Evolutionary conservation across 163 green algal genomes (phyloP).

Genomic region (Chloromonas sp.): DNA sequence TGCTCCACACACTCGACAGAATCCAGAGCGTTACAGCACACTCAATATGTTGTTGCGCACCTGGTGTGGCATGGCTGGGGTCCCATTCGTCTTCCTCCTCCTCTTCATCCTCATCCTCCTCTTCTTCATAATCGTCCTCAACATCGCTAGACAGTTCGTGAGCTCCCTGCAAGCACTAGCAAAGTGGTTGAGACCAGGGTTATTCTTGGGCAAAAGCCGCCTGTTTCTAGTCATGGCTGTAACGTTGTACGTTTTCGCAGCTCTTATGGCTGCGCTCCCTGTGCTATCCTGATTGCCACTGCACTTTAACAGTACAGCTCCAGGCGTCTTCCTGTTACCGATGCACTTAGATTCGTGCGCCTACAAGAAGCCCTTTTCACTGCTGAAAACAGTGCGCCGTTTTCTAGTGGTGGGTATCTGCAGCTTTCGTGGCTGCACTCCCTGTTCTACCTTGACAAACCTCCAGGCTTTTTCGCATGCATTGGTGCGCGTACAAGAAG

Average conservation of each 20-base stretch:
- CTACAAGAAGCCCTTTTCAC: too few relatives aligned
- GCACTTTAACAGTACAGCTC: too few relatives aligned
- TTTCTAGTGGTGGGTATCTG: not conserved
- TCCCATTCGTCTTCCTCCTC: conserved; percentile 32
- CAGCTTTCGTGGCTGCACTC: not conserved
- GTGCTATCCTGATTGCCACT: too few relatives aligned
- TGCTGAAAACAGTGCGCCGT: too few relatives aligned
- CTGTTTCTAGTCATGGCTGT: not conserved
- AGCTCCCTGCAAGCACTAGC: not conserved
- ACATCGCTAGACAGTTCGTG: conserved; percentile 9
- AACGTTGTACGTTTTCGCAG: not conserved
- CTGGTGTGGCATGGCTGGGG: conserved; percentile 25
- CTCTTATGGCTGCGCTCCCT: not conserved
- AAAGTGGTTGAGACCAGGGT: not conserved
- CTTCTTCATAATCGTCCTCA: not conserved
- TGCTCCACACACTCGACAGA: not conserved
- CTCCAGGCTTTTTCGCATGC: too few relatives aligned
- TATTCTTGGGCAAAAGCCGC: not conserved
- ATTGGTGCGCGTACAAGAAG: too few relatives aligned
- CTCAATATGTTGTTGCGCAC: not conserved
- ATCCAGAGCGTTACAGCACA: too few relatives aligned
- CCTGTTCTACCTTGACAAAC: too few relatives aligned
- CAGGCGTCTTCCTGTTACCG: too few relatives aligned
- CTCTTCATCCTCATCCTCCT: conserved; percentile 23
- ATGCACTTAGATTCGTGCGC: too few relatives aligned